Conservation (phyloP, 352 stramenopile species). For the Peronospora belbahrii region DNA sequence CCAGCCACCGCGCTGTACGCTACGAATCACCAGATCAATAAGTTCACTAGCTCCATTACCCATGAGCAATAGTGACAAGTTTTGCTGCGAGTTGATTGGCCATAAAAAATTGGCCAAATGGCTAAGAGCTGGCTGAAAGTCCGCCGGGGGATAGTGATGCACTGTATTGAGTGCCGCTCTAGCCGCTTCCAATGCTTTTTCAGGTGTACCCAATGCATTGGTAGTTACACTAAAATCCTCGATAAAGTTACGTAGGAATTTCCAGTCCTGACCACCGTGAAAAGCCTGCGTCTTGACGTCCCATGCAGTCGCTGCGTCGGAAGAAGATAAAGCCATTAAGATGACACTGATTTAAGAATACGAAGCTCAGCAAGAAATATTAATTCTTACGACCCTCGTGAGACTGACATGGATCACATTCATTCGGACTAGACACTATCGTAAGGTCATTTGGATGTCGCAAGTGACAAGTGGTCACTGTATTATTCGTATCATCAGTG, state of each 20-base stretch:
- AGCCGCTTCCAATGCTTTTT: slow-evolving; percentile 56
- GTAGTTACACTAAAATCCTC: slow-evolving; percentile 89
- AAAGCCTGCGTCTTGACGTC: slow-evolving; percentile 85
- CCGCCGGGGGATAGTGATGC: slow-evolving; percentile 85
- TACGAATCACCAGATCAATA: slow-evolving; percentile 86
- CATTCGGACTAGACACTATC: background rate
- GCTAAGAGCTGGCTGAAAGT: slow-evolving; percentile 86
- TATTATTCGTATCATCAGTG: too few species aligned
- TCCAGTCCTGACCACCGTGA: slow-evolving; percentile 88
- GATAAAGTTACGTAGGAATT: slow-evolving; percentile 83
- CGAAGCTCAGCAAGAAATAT: too few species aligned
- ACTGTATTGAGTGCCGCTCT: slow-evolving; percentile 68
- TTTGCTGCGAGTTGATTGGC: slow-evolving; percentile 41
- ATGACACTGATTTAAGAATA: too few species aligned
- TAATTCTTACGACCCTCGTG: too few species aligned
- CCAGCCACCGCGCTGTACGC: slow-evolving; percentile 61
- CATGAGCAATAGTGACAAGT: slow-evolving; percentile 69
- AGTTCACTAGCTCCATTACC: slow-evolving; percentile 81
- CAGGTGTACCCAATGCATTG: slow-evolving; percentile 79
- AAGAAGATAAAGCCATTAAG: slow-evolving; percentile 5
- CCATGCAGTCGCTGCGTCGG: slow-evolving; percentile 40
- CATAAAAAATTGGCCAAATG: slow-evolving; percentile 86
- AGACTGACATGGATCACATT: too few species aligned
- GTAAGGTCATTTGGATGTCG: background rate
- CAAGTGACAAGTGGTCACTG: too few species aligned